These are phyloP conservation scores for Pyrenophora graminea DNA, from an alignment of 2,329 filamentous ascomycete genomes.

Conservation along the genomic window DNA sequence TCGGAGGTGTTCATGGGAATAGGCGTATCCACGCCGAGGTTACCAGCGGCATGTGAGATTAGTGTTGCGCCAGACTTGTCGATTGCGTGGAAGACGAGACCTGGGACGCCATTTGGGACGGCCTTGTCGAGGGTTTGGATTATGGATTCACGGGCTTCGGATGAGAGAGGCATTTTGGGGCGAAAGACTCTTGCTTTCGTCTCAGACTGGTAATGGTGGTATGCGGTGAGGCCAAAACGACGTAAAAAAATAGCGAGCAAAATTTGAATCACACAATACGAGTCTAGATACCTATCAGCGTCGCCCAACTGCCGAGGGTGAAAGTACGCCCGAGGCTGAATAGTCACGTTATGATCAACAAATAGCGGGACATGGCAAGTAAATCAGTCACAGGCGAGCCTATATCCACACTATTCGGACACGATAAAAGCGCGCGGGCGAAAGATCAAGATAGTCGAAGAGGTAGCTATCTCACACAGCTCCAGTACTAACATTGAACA, in stretches of 20 bases:
- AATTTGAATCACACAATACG: no score
- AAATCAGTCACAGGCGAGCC: no score
- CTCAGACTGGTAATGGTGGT: neutral
- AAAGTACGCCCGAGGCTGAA: no score
- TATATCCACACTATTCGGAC: no score
- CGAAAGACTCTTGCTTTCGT: neutral
- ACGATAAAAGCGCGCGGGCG: no score
- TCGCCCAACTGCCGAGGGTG: neutral
- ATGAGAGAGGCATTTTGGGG: slow-evolving; percentile 36
- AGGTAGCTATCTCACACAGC: neutral
- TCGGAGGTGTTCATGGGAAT: slow-evolving; percentile 62
- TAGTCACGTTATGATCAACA: no score
- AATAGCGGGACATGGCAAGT: no score
- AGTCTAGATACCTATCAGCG: no score
- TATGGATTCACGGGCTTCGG: slow-evolving; percentile 37
- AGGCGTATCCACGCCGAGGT: slow-evolving; percentile 42
- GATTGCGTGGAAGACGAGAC: slow-evolving; percentile 52
- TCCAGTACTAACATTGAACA: neutral
- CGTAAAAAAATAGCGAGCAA: no score
- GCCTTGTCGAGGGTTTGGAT: slow-evolving; percentile 43
- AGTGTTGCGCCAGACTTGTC: slow-evolving; percentile 52
- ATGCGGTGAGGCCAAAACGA: no score
- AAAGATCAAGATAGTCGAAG: neutral
- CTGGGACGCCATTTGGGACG: slow-evolving; percentile 45
- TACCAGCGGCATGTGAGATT: slow-evolving; percentile 50